Evolutionary conservation across 169 alveolate species (phyloP).

Genomic region (Amoebophrya sp.): DNA sequence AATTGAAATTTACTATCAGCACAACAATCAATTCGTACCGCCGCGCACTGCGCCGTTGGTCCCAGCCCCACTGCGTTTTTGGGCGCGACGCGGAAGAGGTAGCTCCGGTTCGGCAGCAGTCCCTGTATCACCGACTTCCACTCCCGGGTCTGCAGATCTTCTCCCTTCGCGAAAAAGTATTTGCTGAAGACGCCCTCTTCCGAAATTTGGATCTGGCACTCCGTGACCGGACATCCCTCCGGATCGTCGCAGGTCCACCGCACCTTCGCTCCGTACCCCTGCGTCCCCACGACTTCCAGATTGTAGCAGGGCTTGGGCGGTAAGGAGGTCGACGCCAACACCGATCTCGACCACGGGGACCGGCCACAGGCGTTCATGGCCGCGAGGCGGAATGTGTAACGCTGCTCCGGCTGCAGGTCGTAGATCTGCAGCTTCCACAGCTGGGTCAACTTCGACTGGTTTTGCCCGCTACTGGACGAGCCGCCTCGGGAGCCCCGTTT

Average conservation of each 20-base stretch:
- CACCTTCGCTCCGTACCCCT: background rate
- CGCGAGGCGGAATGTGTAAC: background rate
- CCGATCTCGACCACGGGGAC: background rate
- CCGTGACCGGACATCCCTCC: background rate
- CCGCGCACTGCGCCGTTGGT: background rate
- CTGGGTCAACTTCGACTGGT: background rate
- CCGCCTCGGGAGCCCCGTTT: too few species aligned
- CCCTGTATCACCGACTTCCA: background rate
- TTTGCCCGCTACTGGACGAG: too few species aligned
- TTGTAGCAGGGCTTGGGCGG: background rate
- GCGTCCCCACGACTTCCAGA: background rate
- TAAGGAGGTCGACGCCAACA: background rate
- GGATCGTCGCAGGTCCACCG: background rate
- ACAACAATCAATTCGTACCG: too few species aligned
- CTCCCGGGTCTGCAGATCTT: background rate
- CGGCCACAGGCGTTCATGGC: background rate
- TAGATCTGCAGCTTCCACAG: background rate
- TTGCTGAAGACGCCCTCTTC: background rate
- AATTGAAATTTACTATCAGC: too few species aligned
- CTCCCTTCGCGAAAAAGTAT: background rate
- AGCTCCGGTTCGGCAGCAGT: background rate
- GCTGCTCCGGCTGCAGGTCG: background rate
- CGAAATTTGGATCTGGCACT: background rate
- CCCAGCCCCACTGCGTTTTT: background rate
- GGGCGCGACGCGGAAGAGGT: background rate